Percentiles rank a stretch among this genome's conserved stretches.
Conservation (phyloP, 2,329 filamentous ascomycete genomes). For the Pseudofabraea citricarpa region DNA sequence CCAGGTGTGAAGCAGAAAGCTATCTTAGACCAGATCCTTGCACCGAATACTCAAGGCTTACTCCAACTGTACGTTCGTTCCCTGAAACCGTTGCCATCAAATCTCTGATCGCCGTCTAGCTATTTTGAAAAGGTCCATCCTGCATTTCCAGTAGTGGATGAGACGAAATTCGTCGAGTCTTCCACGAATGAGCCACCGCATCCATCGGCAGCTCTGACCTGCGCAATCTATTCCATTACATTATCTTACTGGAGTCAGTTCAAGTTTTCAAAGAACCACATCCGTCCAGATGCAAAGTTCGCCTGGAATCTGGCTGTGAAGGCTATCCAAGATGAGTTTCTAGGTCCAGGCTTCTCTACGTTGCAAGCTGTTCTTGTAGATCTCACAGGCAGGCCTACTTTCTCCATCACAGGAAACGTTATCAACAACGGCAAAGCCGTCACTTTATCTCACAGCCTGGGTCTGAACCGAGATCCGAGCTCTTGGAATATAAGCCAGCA, state of each 20-base stretch:
- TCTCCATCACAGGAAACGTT: slow-evolving; percentile 53
- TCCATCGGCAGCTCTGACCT: slow-evolving; percentile 51
- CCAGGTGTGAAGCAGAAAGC: slow-evolving; percentile 44
- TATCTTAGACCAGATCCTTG: slow-evolving; percentile 53
- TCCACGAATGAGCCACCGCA: slow-evolving; percentile 38
- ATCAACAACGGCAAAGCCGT: slow-evolving; percentile 45
- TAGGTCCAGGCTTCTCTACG: slow-evolving; percentile 53
- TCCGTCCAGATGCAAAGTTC: slow-evolving; percentile 52
- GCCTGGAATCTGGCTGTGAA: slow-evolving; percentile 59
- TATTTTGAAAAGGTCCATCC: slow-evolving; percentile 52
- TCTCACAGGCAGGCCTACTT: slow-evolving; percentile 54
- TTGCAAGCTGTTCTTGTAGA: slow-evolving; percentile 54
- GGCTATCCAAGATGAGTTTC: slow-evolving; percentile 54
- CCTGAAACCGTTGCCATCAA: background rate
- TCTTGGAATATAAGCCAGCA: slow-evolving; percentile 45
- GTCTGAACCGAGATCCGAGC: slow-evolving; percentile 47
- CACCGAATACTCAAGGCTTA: slow-evolving; percentile 45
- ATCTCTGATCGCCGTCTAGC: slow-evolving; percentile 26
- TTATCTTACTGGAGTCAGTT: slow-evolving; percentile 52
- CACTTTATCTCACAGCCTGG: slow-evolving; percentile 47
- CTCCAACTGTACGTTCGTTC: slow-evolving; percentile 37
- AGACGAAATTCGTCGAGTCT: slow-evolving; percentile 32
- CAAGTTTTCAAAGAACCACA: slow-evolving; percentile 36
- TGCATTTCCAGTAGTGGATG: slow-evolving; percentile 56
- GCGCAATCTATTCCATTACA: slow-evolving; percentile 53